Conservation (phyloP, 768 basidiomycete species). For the Boletus vinaceobasis region DNA sequence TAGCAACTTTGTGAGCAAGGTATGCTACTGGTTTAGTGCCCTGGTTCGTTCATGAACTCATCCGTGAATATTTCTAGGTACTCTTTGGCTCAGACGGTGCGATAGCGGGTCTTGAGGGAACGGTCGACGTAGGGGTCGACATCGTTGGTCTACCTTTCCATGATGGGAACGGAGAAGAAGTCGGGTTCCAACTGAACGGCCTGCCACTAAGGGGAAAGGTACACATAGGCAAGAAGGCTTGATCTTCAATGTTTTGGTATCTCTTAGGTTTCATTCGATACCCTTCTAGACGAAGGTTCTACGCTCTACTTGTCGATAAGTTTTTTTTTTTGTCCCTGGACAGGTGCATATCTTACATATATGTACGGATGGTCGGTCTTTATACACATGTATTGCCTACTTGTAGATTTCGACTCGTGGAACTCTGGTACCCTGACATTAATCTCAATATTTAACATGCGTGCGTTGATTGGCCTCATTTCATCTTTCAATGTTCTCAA, state of each 20-base stretch:
- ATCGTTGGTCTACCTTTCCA: slow-evolving; percentile 60
- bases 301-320: slow-evolving; percentile 3
- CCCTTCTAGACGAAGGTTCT: not conserved
- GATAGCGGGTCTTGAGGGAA: slow-evolving; percentile 63
- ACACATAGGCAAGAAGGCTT: slow-evolving; percentile 55
- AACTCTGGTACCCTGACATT: not conserved
- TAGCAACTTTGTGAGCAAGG: slow-evolving; percentile 74
- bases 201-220: slow-evolving; percentile 69
- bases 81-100: slow-evolving; percentile 65
- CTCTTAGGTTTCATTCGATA: not conserved
- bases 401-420: slow-evolving; percentile 18
- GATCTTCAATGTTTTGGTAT: not conserved
- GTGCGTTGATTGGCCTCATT: not conserved
- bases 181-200: slow-evolving; percentile 55
- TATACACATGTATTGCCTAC: slow-evolving; percentile 8
- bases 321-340: not conserved
- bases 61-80: slow-evolving; percentile 41
- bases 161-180: slow-evolving; percentile 33
- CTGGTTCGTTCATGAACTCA: slow-evolving; percentile 1
- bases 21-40: slow-evolving; percentile 23
- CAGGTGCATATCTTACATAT: slow-evolving; percentile 9
- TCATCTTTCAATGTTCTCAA: not conserved
- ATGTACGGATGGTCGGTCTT: slow-evolving; percentile 7
- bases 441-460: not conserved
- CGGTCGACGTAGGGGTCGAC: slow-evolving; percentile 55